Conservation (phyloP, 441 rosid species). For the Eruca vesicaria region DNA sequence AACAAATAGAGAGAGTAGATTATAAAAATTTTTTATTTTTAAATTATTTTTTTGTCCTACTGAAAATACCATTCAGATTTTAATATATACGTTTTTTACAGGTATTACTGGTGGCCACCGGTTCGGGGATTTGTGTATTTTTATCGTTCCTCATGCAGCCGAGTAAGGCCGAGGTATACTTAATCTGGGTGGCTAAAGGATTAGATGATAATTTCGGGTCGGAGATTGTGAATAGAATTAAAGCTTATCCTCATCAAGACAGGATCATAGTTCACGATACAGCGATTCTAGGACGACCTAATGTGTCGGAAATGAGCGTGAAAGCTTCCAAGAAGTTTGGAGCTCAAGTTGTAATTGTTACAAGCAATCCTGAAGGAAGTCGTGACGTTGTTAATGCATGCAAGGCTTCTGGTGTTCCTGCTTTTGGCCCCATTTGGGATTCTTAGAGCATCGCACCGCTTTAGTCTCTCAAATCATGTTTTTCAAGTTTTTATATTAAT, state of each 20-base stretch:
- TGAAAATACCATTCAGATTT: background rate
- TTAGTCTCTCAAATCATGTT: no score
- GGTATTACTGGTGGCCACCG: conserved; percentile 66
- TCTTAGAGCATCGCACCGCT: no score
- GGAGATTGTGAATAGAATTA: conserved; percentile 61
- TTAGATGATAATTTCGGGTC: conserved; percentile 65
- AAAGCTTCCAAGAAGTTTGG: conserved; percentile 61
- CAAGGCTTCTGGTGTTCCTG: conserved; percentile 54
- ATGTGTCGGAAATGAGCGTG: conserved; percentile 64
- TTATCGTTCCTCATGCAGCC: conserved; percentile 69
- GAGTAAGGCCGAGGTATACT: conserved; percentile 47
- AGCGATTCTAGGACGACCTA: conserved; percentile 56
- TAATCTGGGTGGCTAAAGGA: conserved; percentile 79
- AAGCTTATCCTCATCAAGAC: conserved; percentile 44
- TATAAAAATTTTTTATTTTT: no score
- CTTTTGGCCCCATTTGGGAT: conserved; percentile 92
- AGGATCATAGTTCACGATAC: conserved; percentile 73
- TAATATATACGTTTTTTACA: background rate
- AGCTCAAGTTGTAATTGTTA: conserved; percentile 75
- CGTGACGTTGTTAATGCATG: conserved; percentile 66
- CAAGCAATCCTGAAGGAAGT: conserved; percentile 88
- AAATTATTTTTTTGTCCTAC: no score
- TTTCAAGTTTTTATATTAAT: no score
- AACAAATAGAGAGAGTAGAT: no score
- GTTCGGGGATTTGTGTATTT: conserved; percentile 78